A percentile compares a stretch with the other conserved stretches of the same genome.
Conservation (phyloP, 1,284 basidiomycete genomes). For the Pascua guehoae region DNA sequence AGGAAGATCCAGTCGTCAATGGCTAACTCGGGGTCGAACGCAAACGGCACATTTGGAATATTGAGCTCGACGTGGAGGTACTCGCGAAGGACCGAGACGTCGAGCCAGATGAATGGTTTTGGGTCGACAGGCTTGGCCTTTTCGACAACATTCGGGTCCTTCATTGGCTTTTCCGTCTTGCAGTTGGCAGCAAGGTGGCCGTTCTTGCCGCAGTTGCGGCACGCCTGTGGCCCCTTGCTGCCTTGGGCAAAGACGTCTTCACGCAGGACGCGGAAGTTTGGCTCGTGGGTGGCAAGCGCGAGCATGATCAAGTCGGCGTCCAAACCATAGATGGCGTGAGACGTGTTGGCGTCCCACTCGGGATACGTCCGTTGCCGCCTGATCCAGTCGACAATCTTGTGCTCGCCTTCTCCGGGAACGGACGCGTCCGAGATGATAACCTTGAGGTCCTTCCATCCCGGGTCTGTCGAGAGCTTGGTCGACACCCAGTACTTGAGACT, state of each 20-base stretch:
- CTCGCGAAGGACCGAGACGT: conserved; percentile 90
- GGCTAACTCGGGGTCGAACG: conserved; percentile 93
- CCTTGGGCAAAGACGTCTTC: conserved; percentile 96
- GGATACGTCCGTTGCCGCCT: conserved; percentile 81
- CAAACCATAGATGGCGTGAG: conserved; percentile 95
- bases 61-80: conserved; percentile 95
- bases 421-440: conserved; percentile 96
- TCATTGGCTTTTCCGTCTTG: conserved; percentile 57
- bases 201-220: conserved; percentile 86
- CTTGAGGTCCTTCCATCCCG: conserved; percentile 92
- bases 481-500: conserved; percentile 96
- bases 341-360: conserved; percentile 89
- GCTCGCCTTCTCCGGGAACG: conserved; percentile 97
- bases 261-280: conserved; percentile 92
- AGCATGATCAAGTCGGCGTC: conserved; percentile 99
- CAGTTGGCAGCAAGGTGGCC: conserved; percentile 95
- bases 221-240: conserved; percentile 60
- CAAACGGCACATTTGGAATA: conserved; percentile 70
- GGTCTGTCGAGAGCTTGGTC: conserved; percentile 89
- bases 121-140: conserved; percentile 66
- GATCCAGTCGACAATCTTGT: conserved; percentile 99
- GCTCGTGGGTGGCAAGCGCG: conserved; percentile 95
- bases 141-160: conserved; percentile 57
- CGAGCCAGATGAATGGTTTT: conserved; percentile 99
- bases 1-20: conserved; percentile 99